Evolutionary conservation across 2,329 filamentous ascomycete genomes (phyloP).

Genomic region (Arthrobotrys iridis): DNA sequence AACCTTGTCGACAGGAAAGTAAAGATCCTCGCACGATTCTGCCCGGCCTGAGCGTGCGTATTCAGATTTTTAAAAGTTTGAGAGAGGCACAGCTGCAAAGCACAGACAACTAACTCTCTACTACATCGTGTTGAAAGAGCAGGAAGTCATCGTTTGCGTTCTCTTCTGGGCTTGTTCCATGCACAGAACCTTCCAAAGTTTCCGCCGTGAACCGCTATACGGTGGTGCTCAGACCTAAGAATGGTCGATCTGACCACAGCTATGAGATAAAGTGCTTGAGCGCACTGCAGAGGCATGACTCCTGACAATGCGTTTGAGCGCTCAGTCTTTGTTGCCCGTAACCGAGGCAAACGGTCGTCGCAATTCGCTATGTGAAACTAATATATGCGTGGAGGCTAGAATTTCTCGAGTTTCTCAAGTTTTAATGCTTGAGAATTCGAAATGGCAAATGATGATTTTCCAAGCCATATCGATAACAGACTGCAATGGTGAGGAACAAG

Average conservation of each 20-base stretch:
- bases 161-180: background rate
- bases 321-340: conserved; percentile 21
- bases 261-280: conserved; percentile 33
- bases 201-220: background rate
- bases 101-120: background rate
- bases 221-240: conserved; percentile 21
- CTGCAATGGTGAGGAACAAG: background rate
- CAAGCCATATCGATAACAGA: conserved; percentile 16
- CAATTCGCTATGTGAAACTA: background rate
- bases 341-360: conserved; percentile 6
- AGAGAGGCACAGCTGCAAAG: conserved; percentile 22
- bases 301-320: background rate
- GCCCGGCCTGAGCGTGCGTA: conserved; percentile 16
- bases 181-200: conserved; percentile 4
- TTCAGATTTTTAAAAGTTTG: background rate
- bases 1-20: background rate
- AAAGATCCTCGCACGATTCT: conserved; percentile 10
- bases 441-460: background rate
- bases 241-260: conserved; percentile 36
- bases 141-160: background rate
- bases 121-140: no score
- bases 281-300: conserved; percentile 5
- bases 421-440: conserved; percentile 5
- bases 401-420: background rate
- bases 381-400: background rate